Evolutionary conservation across 306 rosid genomes (phyloP).

Genomic region (Rubus parviflorus): DNA sequence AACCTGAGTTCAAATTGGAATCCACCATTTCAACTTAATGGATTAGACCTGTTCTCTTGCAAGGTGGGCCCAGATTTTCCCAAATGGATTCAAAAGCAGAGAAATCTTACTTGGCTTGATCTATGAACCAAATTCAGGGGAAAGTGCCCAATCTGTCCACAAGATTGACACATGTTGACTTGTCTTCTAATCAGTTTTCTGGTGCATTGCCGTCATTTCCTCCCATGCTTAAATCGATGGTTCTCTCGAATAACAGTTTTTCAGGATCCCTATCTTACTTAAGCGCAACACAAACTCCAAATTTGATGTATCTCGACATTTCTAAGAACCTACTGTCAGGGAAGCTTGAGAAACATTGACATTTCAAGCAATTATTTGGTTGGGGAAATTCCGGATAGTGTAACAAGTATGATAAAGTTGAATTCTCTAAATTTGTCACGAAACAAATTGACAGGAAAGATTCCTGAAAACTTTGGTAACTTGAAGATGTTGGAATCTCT

Average conservation of each 20-base stretch:
- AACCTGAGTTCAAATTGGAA: background rate
- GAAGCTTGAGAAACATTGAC: too few species aligned
- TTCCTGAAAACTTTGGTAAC: too few species aligned
- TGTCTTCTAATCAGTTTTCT: too few species aligned
- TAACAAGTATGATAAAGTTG: too few species aligned
- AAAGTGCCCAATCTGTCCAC: background rate
- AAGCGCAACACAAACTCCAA: background rate
- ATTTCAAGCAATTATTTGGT: too few species aligned
- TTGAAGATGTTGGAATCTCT: too few species aligned
- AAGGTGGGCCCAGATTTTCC: background rate
- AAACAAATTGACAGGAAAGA: too few species aligned
- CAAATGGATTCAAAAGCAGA: background rate
- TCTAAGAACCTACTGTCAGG: background rate
- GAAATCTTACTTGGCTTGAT: background rate
- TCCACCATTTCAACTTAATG: background rate
- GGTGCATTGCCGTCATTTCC: too few species aligned
- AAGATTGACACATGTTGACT: background rate
- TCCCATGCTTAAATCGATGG: background rate
- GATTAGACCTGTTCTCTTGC: background rate
- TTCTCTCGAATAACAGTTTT: background rate
- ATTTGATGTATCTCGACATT: background rate
- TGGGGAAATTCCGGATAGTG: too few species aligned
- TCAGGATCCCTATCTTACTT: background rate
- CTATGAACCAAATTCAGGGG: background rate
- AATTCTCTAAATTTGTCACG: too few species aligned